phyloP scores from a whole-genome alignment of 2,329 filamentous ascomycete species.

The Seiridium unicorne region DNA sequence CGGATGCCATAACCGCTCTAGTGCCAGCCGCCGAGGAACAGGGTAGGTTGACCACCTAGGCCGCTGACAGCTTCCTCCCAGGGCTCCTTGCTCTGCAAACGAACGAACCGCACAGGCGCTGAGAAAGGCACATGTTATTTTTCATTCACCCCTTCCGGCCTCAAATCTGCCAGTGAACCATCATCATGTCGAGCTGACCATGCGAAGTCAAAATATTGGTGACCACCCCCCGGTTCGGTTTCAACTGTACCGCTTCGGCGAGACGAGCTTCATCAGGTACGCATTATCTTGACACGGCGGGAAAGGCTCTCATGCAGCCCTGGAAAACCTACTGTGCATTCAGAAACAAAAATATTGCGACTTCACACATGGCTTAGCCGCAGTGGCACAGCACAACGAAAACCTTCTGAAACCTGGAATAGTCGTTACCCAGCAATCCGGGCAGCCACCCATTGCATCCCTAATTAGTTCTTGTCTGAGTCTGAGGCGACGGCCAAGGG shows the following conservation, averaged over 20 bases:
- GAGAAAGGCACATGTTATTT: neutral
- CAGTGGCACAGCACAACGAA: neutral
- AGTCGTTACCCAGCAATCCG: neutral
- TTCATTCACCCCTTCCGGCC: too few species aligned
- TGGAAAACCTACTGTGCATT: too few species aligned
- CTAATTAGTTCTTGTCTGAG: too few species aligned
- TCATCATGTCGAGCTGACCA: neutral
- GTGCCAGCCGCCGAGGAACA: neutral
- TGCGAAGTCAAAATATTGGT: too few species aligned
- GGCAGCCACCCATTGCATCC: neutral
- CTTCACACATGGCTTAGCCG: slow-evolving; percentile 4
- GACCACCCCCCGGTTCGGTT: too few species aligned
- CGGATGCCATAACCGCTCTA: slow-evolving; percentile 5
- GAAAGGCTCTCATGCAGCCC: too few species aligned
- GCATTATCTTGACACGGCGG: too few species aligned
- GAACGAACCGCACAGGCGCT: neutral
- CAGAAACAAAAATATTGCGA: neutral
- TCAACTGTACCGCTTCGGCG: too few species aligned
- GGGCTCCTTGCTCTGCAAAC: neutral
- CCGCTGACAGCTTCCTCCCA: neutral
- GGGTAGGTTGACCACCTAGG: neutral
- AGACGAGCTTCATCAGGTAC: too few species aligned
- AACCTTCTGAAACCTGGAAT: neutral
- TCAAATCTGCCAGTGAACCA: neutral
- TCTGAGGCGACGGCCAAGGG: too few species aligned